Percentiles rank a stretch among this genome's conserved stretches.
Conservation (phyloP, 2,329 filamentous ascomycete species). For the Keithomyces neogunnii region DNA sequence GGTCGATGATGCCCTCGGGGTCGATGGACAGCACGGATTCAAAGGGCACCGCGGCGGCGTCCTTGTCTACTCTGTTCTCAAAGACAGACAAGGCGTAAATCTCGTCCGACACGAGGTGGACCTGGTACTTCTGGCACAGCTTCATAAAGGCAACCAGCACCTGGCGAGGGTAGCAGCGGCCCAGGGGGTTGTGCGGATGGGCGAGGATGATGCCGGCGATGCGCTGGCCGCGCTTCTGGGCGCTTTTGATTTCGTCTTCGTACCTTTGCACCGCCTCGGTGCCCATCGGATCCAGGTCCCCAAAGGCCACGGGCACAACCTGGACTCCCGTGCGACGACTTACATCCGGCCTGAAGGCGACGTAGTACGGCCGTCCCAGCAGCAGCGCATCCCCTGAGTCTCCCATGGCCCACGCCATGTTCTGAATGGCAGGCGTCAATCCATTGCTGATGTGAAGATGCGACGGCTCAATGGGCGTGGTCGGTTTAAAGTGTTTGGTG, state of each 20-base stretch:
- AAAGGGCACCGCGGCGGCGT: conserved; percentile 25
- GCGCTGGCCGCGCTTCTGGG: conserved; percentile 26
- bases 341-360: conserved; percentile 38
- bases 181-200: conserved; percentile 43
- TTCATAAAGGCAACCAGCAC: conserved; percentile 32
- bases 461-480: conserved; percentile 17
- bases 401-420: conserved; percentile 28
- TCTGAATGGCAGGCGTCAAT: conserved; percentile 31
- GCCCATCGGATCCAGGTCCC: conserved; percentile 33
- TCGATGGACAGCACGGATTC: conserved; percentile 38
- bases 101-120: conserved; percentile 45
- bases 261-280: conserved; percentile 32
- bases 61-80: conserved; percentile 25
- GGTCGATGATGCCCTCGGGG: conserved; percentile 34
- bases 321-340: conserved; percentile 29
- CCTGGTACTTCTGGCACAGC: conserved; percentile 36
- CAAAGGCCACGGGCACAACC: conserved; percentile 35
- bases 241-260: conserved; percentile 30
- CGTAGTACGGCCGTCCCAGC: conserved; percentile 36
- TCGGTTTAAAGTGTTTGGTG: conserved; percentile 22
- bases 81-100: conserved; percentile 45
- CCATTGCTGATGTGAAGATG: conserved; percentile 31
- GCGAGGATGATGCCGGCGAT: conserved; percentile 42
- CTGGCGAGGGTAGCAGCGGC: conserved; percentile 34
- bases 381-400: conserved; percentile 31